Base-by-base conservation (phyloP, 148 eudicot genomes). In the Limonium bicolor region DNA sequence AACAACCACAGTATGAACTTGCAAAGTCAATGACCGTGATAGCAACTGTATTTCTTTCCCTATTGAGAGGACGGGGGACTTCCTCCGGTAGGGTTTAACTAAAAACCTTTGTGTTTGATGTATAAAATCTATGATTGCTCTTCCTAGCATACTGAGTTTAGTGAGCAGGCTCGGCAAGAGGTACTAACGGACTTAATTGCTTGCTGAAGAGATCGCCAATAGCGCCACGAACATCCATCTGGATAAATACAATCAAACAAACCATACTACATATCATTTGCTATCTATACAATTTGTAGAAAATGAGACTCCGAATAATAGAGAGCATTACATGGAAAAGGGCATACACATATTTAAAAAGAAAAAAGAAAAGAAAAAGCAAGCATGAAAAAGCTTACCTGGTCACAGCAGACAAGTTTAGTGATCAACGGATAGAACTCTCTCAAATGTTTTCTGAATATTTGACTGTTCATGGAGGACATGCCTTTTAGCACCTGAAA, bases 211-310 rank as follows among this genome's bases (percentile, higher is more conserved):
- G 81, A 56, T 83, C 86, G 7, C 92, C 82, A 24, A 88, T 67
- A 8, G 96, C 92, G 41, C 83, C 81, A 26, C 92, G 96, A 42
- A 88, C 86, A 59, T 83, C 92, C 92, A 80, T 88, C 96, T 88
- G 78, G 33, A 52, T 4, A 39, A 56, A 13, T 20, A 25, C 4
- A 34, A 42, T 0, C 6, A 38, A n/a, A 2, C 6, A 38, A 2
- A 38, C 7, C 16, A 2, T 2, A 38, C 16, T n/a, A n/a, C n/a
- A n/a, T n/a, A n/a, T n/a, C n/a, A n/a, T n/a, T n/a, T n/a, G n/a
- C n/a, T n/a, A n/a, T n/a, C n/a, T n/a, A n/a, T n/a, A n/a, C n/a
- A n/a, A n/a, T n/a, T n/a, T n/a, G n/a, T n/a, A n/a, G n/a, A n/a
- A n/a, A n/a, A n/a, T n/a, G n/a, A n/a, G n/a, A n/a, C n/a, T n/a